A percentile compares a stretch with the other conserved stretches of the same genome.
Conservation (phyloP, 805 yeast genomes). For the Cyberlindnera mrakii region DNA sequence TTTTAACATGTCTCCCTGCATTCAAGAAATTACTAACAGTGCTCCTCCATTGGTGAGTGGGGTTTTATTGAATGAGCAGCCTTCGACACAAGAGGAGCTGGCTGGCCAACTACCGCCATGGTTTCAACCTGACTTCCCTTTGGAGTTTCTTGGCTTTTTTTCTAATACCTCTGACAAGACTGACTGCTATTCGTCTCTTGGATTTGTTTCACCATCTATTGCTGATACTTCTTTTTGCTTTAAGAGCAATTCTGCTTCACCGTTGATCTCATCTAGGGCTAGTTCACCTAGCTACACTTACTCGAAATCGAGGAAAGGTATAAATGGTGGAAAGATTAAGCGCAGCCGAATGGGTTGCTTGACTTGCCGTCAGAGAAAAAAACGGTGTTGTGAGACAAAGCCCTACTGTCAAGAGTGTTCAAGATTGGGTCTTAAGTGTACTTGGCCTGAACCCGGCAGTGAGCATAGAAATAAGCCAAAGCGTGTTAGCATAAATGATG, state of each 20-base stretch:
- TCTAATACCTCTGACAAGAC: neutral
- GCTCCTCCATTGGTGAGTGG: no score
- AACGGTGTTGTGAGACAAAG: conserved; percentile 66
- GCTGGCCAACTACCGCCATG: no score
- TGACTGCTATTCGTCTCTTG: conserved; percentile 5
- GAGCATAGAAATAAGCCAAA: conserved; percentile 40
- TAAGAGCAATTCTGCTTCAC: conserved; percentile 5
- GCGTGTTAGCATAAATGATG: conserved; percentile 42
- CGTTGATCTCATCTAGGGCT: conserved; percentile 1
- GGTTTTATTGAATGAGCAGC: no score
- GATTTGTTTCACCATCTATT: conserved; percentile 2
- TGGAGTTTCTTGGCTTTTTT: neutral
- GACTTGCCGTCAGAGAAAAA: conserved; percentile 73
- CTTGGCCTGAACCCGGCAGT: conserved; percentile 69
- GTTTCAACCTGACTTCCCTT: no score
- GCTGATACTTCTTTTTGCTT: conserved; percentile 6
- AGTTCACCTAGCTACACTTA: conserved; percentile 7
- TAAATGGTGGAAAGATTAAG: conserved; percentile 18
- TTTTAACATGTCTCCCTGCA: no score
- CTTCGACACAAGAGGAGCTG: no score
- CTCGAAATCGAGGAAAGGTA: conserved; percentile 1
- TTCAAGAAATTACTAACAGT: no score
- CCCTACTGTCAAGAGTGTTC: conserved; percentile 66
- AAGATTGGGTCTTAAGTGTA: conserved; percentile 58
- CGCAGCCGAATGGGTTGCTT: conserved; percentile 70